Base-by-base conservation (phyloP, 179 eudicot species). In the Amaranthus tricolor region DNA sequence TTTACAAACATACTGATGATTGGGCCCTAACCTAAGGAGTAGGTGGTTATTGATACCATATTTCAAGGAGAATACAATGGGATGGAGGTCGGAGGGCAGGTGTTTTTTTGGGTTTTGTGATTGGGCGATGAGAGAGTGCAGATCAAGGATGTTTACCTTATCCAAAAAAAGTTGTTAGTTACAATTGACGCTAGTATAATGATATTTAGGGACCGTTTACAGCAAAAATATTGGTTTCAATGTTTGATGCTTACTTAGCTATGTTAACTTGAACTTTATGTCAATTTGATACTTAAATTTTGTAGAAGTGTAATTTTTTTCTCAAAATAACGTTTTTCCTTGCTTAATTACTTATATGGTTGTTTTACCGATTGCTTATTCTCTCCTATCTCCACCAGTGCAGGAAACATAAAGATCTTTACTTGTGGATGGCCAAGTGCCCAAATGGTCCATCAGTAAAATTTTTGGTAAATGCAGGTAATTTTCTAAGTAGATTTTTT, bases 381-480 rank as follows among this genome's bases (percentile, higher is more conserved):
- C 16, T 74, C 10, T 52, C 43, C 61, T 57, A n/a, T 53, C 53
- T 66, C 47, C 79, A 40, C 40, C 96, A 94, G 98, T 94, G 98
- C 79, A 86, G 97, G 78, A 94, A 94, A 76, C 94, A 91, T 44
- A 94, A 86, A 79, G 98, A 94, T 75, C 96, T 94, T 58, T 94
- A 92, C 75, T 62, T 94, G 56, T 94, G 98, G 98, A 90, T 94
- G 96, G 90, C 92, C 73, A 94, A 90, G 84, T 90, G 94, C 84
- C 98, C 98, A 11, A 92, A 82, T 76, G 98, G 98, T 59, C 98
- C 98, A 51, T 92, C 98, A 0, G 96, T 94, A 57, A 94, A 92
- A 82, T 94, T 94, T 78, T 79, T 94, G 79, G 98, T 92, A 55
- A 92, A 94, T 84, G 98, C 97, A 77, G 97, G 97, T 94, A 82